These are phyloP conservation scores for Parasitella parasitica DNA, from an alignment of 371 early-diverging fungal genomes.

Conservation along the genomic window DNA sequence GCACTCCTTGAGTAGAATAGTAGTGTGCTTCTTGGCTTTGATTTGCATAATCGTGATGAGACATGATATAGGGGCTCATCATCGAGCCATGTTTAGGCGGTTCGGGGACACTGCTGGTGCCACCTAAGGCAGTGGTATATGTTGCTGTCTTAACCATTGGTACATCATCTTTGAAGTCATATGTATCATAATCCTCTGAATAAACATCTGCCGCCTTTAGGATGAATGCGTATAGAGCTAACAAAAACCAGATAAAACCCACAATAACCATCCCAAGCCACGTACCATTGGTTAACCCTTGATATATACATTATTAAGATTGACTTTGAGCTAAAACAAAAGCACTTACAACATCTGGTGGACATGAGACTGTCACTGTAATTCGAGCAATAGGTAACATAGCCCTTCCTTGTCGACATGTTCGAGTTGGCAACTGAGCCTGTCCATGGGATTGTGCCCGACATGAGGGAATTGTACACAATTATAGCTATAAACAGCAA, in stretches of 20 bases:
- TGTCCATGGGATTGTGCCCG: conserved; percentile 36
- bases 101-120: neutral
- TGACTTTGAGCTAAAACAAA: neutral
- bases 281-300: conserved; percentile 25
- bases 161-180: conserved; percentile 30
- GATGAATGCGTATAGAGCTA: conserved; percentile 11
- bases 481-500: conserved; percentile 29
- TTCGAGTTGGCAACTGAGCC: neutral
- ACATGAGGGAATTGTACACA: conserved; percentile 32
- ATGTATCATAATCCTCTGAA: conserved; percentile 22
- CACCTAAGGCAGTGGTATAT: neutral
- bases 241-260: conserved; percentile 16
- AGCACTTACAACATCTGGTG: conserved; percentile 41
- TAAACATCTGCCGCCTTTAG: conserved; percentile 13
- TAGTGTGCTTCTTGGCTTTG: neutral
- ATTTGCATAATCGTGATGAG: neutral
- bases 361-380: conserved; percentile 13
- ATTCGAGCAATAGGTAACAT: conserved; percentile 24
- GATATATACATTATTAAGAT: neutral
- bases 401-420: conserved; percentile 18
- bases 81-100: neutral
- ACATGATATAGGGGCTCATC: neutral
- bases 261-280: conserved; percentile 27
- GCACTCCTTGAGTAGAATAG: neutral
- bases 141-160: conserved; percentile 12